Conservation (phyloP, 1,139 yeast species). For the Yamadazyma taylorii region DNA sequence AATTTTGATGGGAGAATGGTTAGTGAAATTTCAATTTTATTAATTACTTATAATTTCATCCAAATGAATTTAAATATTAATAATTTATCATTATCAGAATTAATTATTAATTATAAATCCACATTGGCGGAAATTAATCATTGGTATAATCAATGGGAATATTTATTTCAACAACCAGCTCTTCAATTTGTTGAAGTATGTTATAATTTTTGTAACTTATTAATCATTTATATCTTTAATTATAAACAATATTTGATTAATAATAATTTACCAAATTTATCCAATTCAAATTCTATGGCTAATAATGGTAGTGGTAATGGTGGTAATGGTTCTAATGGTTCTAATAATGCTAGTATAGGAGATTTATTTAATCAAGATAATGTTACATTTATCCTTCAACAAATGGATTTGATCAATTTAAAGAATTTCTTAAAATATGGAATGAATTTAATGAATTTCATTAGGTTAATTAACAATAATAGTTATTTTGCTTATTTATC, state of each 20-base stretch:
- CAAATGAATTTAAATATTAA: slow-evolving; percentile 37
- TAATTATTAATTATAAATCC: slow-evolving; percentile 23
- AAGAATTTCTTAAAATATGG: slow-evolving; percentile 34
- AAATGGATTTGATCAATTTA: slow-evolving; percentile 22
- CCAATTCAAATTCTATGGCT: slow-evolving; percentile 8
- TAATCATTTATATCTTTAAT: slow-evolving; percentile 39
- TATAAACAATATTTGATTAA: slow-evolving; percentile 22
- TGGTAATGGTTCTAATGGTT: neutral
- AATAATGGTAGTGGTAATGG: neutral
- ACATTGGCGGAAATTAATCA: slow-evolving; percentile 41
- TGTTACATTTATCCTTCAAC: slow-evolving; percentile 23
- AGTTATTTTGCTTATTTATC: slow-evolving; percentile 67
- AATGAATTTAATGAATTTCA: slow-evolving; percentile 41
- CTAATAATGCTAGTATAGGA: neutral
- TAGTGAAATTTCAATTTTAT: slow-evolving; percentile 68
- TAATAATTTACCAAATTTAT: slow-evolving; percentile 10
- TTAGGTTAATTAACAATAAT: slow-evolving; percentile 49
- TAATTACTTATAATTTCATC: slow-evolving; percentile 61
- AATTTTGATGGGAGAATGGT: slow-evolving; percentile 85
- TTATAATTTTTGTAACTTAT: slow-evolving; percentile 62
- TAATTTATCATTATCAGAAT: slow-evolving; percentile 21
- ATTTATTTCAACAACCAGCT: slow-evolving; percentile 69
- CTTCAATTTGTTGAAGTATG: slow-evolving; percentile 77
- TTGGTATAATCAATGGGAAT: slow-evolving; percentile 76
- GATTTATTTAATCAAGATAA: slow-evolving; percentile 24